Percentiles rank a stretch among this genome's conserved stretches.
Conservation (phyloP, 768 basidiomycete genomes). For the Termitomyces sp. region DNA sequence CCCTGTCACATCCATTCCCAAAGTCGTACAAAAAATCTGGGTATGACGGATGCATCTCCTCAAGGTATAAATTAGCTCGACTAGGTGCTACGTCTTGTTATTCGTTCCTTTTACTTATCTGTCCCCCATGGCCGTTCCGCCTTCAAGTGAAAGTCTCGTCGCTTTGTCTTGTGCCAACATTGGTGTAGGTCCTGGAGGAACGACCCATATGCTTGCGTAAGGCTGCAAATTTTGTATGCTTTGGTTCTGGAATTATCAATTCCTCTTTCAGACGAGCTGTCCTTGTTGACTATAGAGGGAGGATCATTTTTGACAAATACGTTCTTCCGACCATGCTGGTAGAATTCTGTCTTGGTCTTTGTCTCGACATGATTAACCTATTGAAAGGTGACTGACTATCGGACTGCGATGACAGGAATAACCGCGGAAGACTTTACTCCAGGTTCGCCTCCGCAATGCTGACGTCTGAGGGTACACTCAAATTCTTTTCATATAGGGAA, state of each 20-base stretch:
- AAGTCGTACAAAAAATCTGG: slow-evolving; percentile 5
- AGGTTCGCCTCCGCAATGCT: slow-evolving; percentile 21
- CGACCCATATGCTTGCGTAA: slow-evolving; percentile 79
- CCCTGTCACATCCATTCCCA: slow-evolving; percentile 14
- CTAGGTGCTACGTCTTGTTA: not conserved
- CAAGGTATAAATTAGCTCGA: slow-evolving; percentile 12
- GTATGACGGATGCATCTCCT: slow-evolving; percentile 7
- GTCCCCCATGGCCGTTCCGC: slow-evolving; percentile 29
- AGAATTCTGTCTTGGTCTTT: slow-evolving; percentile 2
- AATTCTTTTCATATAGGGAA: slow-evolving; percentile 30
- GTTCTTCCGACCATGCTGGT: slow-evolving; percentile 57
- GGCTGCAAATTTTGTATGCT: slow-evolving; percentile 19
- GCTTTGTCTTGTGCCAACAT: slow-evolving; percentile 63
- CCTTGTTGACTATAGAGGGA: slow-evolving; percentile 54
- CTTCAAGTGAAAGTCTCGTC: slow-evolving; percentile 40
- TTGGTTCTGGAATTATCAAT: not conserved
- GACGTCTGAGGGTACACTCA: not conserved
- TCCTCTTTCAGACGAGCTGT: slow-evolving; percentile 33
- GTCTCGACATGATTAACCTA: not conserved
- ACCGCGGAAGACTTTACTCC: slow-evolving; percentile 33
- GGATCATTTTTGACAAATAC: slow-evolving; percentile 53
- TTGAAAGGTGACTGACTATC: slow-evolving; percentile 61
- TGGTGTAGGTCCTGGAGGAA: slow-evolving; percentile 78
- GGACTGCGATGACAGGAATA: slow-evolving; percentile 58
- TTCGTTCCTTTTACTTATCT: slow-evolving; percentile 7